Evolutionary conservation across 495 filamentous ascomycete species (phyloP), one percentile per base, ranked within the genome.

Genomic region (Letharia lupina): DNA sequence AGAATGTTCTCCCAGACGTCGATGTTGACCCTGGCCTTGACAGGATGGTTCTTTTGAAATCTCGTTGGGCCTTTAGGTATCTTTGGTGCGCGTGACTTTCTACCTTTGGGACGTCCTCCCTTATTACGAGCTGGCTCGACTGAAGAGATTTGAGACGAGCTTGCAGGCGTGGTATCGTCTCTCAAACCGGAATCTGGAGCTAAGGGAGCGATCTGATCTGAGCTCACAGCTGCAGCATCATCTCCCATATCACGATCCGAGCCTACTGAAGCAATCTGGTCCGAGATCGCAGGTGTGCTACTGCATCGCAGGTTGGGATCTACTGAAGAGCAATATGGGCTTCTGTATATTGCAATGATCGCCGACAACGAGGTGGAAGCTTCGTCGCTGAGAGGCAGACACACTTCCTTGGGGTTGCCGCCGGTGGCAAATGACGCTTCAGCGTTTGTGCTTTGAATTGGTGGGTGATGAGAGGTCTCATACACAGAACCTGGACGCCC

Each of bases 1-100:
- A 72, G 47, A 42, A 72, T 69, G 1, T n/a, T 41, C n/a, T 65
- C 44, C 70, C 70, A 72, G 16, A 70, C 58, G 47, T 72, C 69
- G 15, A 39, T 31, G 8, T 61, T 52, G 28, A 67, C 35, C 3
- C 41, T 11, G 3, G 59, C 47, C 35, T 33, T 40, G 33, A 72
- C 61, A 28, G 70, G 70, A 50, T 59, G 64, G n/a, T 70, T 65
- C 31, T 35, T 70, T 15, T 68, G 68, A 56, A 72, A 59, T 35
- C 62, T 67, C 1, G 67, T 69, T 15, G 50, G 64, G 13, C 41
- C 65, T 60, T 67, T 69, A n/a, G 47, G 65, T 20, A 31, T 57
- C 20, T 70, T 58, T 9, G 28, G 58, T n/a, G 45, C 42, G 39
- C 39, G 48, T 41, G 41, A 50, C 13, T 31, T 61, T 16, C 67